A percentile compares a stretch with the other conserved stretches of the same genome.
Evolutionary conservation across 2,329 filamentous ascomycete species (phyloP).

Genomic region (Sporothrix curviconia): DNA sequence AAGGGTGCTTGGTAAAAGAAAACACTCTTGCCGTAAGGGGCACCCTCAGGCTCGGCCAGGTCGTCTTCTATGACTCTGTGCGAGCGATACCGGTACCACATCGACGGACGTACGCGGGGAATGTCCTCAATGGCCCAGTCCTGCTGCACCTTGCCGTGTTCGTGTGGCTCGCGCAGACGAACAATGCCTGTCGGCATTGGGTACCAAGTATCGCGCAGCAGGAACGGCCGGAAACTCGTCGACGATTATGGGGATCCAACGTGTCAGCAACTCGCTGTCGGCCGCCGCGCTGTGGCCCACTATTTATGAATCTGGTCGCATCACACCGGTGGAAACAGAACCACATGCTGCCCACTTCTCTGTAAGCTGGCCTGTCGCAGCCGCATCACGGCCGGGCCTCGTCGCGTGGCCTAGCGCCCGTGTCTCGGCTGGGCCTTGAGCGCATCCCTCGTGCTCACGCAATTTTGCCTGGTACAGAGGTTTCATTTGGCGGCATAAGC

Average conservation of each 20-base stretch:
- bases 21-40: no score
- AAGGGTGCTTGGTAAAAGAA: no score
- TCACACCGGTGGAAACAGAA: conserved; percentile 26
- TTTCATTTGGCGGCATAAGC: conserved; percentile 25
- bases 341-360: conserved; percentile 29
- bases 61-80: no score
- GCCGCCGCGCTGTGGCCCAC: conserved; percentile 9
- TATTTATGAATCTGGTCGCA: conserved; percentile 23
- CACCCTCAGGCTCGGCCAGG: no score
- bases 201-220: conserved; percentile 34
- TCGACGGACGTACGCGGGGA: conserved; percentile 10
- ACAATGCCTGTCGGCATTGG: conserved; percentile 34
- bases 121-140: no score
- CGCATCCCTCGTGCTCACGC: conserved; percentile 18
- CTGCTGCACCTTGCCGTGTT: conserved; percentile 1
- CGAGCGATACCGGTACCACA: neutral
- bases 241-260: conserved; percentile 36
- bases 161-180: conserved; percentile 25
- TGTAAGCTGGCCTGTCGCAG: conserved; percentile 23
- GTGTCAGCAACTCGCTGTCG: conserved; percentile 12
- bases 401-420: neutral
- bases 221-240: conserved; percentile 41
- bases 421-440: conserved; percentile 17
- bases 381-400: conserved; percentile 15
- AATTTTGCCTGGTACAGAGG: conserved; percentile 24